Conservation (phyloP, 495 filamentous ascomycete species). For the Podospora conica region DNA sequence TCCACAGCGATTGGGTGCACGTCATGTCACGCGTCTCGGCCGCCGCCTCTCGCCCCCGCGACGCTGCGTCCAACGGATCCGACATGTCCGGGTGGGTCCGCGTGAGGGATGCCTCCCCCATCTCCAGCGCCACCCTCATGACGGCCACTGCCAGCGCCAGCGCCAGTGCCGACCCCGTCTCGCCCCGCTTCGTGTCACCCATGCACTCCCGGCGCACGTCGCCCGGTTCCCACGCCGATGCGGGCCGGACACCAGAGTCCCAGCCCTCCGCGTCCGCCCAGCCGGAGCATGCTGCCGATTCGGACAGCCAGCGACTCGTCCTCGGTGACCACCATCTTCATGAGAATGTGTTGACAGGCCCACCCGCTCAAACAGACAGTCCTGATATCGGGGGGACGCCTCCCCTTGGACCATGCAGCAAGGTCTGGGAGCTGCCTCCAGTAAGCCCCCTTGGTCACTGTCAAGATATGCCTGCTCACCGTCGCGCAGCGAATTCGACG, state of each 20-base stretch:
- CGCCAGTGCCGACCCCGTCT: background rate
- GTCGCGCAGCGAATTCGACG: conserved; percentile 16
- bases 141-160: no score
- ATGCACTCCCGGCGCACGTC: background rate
- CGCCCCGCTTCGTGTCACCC: background rate
- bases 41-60: background rate
- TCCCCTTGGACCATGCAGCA: conserved; percentile 14
- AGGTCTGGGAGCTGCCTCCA: conserved; percentile 18
- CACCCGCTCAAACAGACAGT: background rate
- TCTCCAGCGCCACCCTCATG: background rate
- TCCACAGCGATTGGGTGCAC: background rate
- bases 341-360: background rate
- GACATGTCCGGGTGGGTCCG: background rate
- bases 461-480: background rate
- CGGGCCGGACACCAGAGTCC: background rate
- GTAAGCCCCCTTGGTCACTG: conserved; percentile 1
- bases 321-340: background rate
- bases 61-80: background rate
- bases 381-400: background rate
- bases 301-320: background rate
- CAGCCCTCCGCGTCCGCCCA: background rate
- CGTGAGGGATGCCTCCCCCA: background rate
- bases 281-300: background rate
- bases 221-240: background rate
- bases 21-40: background rate